Evolutionary conservation across 495 filamentous ascomycete genomes (phyloP).

Genomic region (Penicillium verhagenii): DNA sequence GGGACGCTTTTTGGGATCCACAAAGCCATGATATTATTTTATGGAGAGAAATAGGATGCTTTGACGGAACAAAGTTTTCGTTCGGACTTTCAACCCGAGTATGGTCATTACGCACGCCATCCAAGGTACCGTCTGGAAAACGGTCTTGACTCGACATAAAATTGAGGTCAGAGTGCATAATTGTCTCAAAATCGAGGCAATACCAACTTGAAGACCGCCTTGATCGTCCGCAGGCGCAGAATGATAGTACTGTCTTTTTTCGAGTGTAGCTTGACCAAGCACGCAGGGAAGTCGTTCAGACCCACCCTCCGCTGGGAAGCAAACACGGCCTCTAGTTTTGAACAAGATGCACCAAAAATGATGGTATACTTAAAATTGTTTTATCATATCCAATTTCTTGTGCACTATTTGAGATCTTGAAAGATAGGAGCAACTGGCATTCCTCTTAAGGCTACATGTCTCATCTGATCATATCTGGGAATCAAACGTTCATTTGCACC

Average conservation of each 20-base stretch:
- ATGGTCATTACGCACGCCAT: not conserved
- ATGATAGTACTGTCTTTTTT: not conserved
- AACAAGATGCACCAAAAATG: not conserved
- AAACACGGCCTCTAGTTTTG: not conserved
- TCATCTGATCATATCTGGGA: not conserved
- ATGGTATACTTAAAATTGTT: not conserved
- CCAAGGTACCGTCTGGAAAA: not conserved
- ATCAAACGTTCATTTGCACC: not conserved
- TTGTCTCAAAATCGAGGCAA: not conserved
- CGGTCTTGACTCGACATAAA: not conserved
- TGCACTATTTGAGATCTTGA: not conserved
- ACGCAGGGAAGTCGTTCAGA: not conserved
- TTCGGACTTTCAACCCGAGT: not conserved
- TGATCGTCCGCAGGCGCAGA: not conserved
- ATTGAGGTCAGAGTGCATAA: not conserved
- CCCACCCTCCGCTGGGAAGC: not conserved
- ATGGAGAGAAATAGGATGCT: not conserved
- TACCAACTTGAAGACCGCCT: not conserved
- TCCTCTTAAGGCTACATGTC: not conserved
- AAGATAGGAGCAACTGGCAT: not conserved
- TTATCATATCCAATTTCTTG: not conserved
- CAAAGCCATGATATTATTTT: not conserved
- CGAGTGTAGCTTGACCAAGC: not conserved
- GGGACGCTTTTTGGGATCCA: not conserved
- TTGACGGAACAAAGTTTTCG: not conserved